phyloP scores from a whole-genome alignment of 1,284 basidiomycete species.

The Pseudozyma sp. region DNA sequence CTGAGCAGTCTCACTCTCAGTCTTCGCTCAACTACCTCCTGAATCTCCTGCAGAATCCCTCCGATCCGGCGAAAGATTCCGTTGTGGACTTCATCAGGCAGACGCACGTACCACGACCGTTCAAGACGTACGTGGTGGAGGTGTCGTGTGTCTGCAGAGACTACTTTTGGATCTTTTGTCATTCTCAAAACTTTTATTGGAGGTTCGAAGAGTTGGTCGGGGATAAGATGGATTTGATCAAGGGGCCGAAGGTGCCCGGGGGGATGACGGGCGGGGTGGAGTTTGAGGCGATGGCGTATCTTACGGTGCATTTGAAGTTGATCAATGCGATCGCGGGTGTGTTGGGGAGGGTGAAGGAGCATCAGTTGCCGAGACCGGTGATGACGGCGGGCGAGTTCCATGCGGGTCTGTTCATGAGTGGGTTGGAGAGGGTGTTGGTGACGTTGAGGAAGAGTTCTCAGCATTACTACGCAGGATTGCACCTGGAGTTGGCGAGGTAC shows the following conservation, averaged over 20 bases:
- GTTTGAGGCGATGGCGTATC: constrained; percentile 94
- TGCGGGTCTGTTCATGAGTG: constrained; percentile 43
- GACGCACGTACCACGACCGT: constrained; percentile 83
- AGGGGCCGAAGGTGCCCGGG: constrained; percentile 91
- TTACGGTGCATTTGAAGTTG: constrained; percentile 69
- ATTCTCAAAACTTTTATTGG: constrained; percentile 92
- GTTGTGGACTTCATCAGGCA: constrained; percentile 82
- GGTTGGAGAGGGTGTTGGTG: constrained; percentile 53
- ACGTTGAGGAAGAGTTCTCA: constrained; percentile 48
- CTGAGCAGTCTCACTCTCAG: constrained; percentile 25
- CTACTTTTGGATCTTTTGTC: constrained; percentile 98
- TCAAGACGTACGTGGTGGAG: constrained; percentile 90
- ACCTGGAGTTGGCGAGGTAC: constrained; percentile 62
- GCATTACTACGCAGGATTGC: constrained; percentile 59
- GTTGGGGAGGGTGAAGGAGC: constrained; percentile 24
- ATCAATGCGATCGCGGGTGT: constrained; percentile 45
- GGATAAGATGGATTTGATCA: constrained; percentile 76
- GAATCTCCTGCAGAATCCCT: constrained; percentile 56
- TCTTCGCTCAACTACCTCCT: constrained; percentile 54
- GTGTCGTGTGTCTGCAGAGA: constrained; percentile 89
- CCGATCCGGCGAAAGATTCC: constrained; percentile 44
- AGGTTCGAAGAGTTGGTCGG: constrained; percentile 79
- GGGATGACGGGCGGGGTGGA: constrained; percentile 99
- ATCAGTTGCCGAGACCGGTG: constrained; percentile 20
- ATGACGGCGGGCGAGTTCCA: constrained; percentile 54